Percentiles rank a stretch among this genome's conserved stretches.
Conservation (phyloP, 148 eudicot species). For the Chenopodium album region DNA sequence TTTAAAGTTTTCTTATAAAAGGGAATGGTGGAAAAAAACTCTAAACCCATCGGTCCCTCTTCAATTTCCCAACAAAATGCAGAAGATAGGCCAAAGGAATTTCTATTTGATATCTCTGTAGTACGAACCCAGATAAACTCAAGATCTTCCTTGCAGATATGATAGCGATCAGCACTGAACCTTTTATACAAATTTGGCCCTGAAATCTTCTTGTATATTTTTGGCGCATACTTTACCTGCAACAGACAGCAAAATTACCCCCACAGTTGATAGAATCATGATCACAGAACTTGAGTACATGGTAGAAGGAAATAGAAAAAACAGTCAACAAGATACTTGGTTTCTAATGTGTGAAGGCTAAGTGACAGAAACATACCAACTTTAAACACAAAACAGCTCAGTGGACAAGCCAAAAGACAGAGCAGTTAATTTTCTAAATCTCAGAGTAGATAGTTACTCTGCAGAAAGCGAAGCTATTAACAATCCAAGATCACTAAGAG, state of each 20-base stretch:
- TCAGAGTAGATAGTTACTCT: background rate
- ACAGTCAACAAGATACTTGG: background rate
- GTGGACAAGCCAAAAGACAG: background rate
- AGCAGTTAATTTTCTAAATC: background rate
- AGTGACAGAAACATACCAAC: background rate
- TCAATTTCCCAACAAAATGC: constrained; percentile 71
- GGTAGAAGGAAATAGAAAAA: background rate
- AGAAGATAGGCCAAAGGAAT: constrained; percentile 73
- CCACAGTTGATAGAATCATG: constrained; percentile 2
- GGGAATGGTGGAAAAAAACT: constrained; percentile 47
- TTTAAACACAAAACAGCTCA: background rate
- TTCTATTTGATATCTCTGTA: constrained; percentile 62
- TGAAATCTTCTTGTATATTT: constrained; percentile 56
- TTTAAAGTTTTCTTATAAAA: constrained; percentile 46
- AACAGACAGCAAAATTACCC: background rate
- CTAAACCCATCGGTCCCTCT: constrained; percentile 39
- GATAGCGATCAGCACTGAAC: constrained; percentile 68
- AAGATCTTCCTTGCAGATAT: constrained; percentile 79
- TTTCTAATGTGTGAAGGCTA: too few species aligned
- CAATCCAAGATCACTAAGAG: background rate
- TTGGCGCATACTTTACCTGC: constrained; percentile 89
- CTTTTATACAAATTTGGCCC: constrained; percentile 59
- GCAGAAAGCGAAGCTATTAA: background rate
- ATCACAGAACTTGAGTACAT: background rate
- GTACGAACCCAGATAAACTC: constrained; percentile 86